These are phyloP conservation scores for Trametes punicea DNA, from an alignment of 768 basidiomycete species.

Conservation along the genomic window DNA sequence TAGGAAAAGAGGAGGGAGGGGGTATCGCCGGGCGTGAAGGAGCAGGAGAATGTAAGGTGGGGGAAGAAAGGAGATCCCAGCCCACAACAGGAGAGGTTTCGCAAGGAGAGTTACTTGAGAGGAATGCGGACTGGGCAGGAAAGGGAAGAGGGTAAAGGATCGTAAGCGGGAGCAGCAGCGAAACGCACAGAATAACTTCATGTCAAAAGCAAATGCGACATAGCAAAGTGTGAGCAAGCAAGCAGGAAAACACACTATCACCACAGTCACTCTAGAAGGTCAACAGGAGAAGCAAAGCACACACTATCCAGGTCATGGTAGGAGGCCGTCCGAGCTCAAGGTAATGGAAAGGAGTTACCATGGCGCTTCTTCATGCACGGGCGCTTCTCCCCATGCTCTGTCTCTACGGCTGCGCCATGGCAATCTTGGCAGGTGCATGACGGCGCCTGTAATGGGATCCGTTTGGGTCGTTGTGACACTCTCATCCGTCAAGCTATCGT, in stretches of 20 bases:
- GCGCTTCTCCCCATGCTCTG: slow-evolving; percentile 10
- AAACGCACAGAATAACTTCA: slow-evolving; percentile 19
- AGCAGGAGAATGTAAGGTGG: too few species aligned
- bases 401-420: slow-evolving; percentile 22
- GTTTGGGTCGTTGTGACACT: slow-evolving; percentile 34
- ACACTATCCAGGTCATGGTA: not conserved
- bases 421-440: slow-evolving; percentile 29
- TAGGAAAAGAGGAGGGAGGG: not conserved
- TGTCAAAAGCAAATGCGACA: too few species aligned
- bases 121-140: too few species aligned
- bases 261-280: slow-evolving; percentile 10
- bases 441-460: slow-evolving; percentile 33
- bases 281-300: not conserved
- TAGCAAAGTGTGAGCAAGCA: not conserved
- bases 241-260: not conserved
- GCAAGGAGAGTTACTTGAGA: too few species aligned
- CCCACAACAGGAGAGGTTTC: too few species aligned
- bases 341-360: slow-evolving; percentile 4
- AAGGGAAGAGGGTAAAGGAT: not conserved
- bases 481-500: slow-evolving; percentile 24
- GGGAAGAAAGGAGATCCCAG: too few species aligned
- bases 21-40: too few species aligned
- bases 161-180: not conserved
- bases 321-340: not conserved
- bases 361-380: slow-evolving; percentile 18